phyloP scores from a whole-genome alignment of 148 eudicot genomes.

The Polygonum maritimum region DNA sequence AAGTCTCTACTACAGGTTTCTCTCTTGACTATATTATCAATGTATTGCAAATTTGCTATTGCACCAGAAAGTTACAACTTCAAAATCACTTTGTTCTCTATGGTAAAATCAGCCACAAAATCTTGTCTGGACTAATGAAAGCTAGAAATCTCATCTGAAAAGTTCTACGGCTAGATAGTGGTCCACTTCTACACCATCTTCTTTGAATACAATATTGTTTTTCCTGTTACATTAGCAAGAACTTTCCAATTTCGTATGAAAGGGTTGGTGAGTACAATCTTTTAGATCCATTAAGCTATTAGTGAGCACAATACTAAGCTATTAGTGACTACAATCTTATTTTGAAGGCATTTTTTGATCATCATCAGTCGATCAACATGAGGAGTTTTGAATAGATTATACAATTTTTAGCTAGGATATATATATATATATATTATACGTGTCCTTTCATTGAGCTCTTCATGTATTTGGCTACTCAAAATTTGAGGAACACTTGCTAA shows the following conservation, averaged over 20 bases:
- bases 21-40: not conserved
- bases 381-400: too few species aligned
- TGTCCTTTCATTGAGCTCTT: too few species aligned
- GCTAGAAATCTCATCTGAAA: not conserved
- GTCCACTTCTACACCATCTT: not conserved
- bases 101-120: not conserved
- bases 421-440: too few species aligned
- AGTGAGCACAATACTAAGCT: not conserved
- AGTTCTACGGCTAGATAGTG: not conserved
- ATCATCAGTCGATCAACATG: too few species aligned
- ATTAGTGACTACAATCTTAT: too few species aligned
- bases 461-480: too few species aligned
- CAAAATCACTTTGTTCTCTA: not conserved
- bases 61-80: too few species aligned
- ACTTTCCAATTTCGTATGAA: not conserved
- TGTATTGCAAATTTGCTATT: not conserved
- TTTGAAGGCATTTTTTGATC: too few species aligned
- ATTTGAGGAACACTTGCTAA: too few species aligned
- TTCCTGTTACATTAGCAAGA: not conserved
- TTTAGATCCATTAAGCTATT: too few species aligned
- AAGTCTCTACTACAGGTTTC: conserved; percentile 20
- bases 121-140: not conserved
- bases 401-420: too few species aligned
- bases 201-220: not conserved
- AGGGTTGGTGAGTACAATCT: not conserved